Base-by-base conservation (phyloP, 75 land plant genomes). In the Gnetum montanum region DNA sequence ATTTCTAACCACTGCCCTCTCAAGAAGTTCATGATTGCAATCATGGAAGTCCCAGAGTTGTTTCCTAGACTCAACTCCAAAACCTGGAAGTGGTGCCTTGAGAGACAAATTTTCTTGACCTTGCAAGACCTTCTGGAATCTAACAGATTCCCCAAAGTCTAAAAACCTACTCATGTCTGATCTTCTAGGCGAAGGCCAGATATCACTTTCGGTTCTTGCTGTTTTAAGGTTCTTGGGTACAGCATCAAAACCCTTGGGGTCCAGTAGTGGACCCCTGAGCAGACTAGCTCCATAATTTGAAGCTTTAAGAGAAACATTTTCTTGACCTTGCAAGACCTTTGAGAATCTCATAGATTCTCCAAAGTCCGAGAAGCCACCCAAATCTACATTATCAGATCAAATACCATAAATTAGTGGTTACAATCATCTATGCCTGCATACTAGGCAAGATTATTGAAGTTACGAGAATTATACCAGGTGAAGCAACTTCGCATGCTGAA, bases 241-340 rank as follows among this genome's bases (percentile, higher is more conserved):
- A 43, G 51, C 44, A 49, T 57, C 28, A 4, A 19, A 25, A 20
- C 59, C 28, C 28, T 57, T 37, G 59, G 20, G 12, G 15, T 43
- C 60, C 49, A 71, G 46, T 24, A 44, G 30, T 41, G 56, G 61
- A 51, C 44, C 25, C 46, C 44, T 61, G 2, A 53, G 43, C 20
- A 16, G 25, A 40, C 53, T 68, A 61, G 61, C 38, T 35, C 36
- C 65, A 54, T 35, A 45, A 41, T 11, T 63, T 34, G 74, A 48
- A 15, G 65, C 29, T 19, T 20, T 60, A 30, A 67, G 55, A 12
- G 70, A 34, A 30, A 37, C 43, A 24, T 54, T 72, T 86, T 86
- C 90, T 82, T 86, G 90, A 86, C 80, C 90, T 82, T 86, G 90
- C 83, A 86, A 82, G 90, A 86, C 86, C 90, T 72, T 75, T 59